Conservation (phyloP, 2,329 filamentous ascomycete genomes). For the Aspergillus fumigatiaffinis region DNA sequence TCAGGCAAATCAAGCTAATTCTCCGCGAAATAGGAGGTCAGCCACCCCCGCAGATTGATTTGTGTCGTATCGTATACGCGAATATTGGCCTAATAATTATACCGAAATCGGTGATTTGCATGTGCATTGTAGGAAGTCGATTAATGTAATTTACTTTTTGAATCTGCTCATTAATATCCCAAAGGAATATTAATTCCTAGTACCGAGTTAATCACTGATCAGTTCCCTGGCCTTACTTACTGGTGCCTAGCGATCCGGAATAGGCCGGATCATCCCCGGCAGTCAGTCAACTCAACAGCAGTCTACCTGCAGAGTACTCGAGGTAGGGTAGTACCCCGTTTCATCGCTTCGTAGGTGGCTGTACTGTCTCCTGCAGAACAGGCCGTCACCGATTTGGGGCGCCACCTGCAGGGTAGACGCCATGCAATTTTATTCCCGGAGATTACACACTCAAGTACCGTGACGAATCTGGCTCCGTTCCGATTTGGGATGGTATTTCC, state of each 20-base stretch:
- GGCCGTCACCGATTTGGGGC: too few species aligned
- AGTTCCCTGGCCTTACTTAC: too few species aligned
- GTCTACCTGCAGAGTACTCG: too few species aligned
- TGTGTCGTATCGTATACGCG: background rate
- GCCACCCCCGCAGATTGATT: background rate
- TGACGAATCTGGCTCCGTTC: conserved; percentile 7
- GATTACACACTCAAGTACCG: background rate
- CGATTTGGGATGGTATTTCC: background rate
- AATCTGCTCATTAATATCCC: too few species aligned
- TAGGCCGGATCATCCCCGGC: background rate
- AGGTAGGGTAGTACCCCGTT: too few species aligned
- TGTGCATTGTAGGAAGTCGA: too few species aligned
- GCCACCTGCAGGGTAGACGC: background rate
- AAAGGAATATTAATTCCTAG: too few species aligned
- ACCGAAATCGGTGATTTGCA: background rate
- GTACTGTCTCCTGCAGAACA: background rate
- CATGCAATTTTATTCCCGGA: background rate
- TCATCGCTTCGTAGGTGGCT: background rate
- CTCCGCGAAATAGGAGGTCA: too few species aligned
- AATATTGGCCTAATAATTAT: background rate
- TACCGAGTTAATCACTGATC: too few species aligned
- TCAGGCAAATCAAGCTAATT: background rate
- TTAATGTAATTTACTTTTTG: too few species aligned
- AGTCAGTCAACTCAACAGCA: background rate
- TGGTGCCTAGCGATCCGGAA: conserved; percentile 1